Evolutionary conservation across 306 rosid species (phyloP).

Genomic region (Cotoneaster glaucophyllus): DNA sequence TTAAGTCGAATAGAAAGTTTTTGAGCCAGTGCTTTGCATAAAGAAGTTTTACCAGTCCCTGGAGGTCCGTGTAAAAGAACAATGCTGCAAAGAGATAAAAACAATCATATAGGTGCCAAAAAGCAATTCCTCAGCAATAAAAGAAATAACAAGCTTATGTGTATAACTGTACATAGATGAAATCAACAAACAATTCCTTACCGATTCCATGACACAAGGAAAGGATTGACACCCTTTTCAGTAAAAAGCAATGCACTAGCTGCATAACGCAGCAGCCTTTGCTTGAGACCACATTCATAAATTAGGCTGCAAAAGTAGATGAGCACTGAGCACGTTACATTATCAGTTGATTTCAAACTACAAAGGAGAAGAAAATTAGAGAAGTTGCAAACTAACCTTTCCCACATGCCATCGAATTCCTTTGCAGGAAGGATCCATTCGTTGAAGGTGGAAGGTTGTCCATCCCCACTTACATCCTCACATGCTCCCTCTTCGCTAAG

Average conservation of each 20-base stretch:
- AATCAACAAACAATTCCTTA: conserved; percentile 25
- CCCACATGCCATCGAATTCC: conserved; percentile 99
- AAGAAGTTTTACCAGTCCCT: conserved; percentile 92
- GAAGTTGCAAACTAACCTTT: conserved; percentile 54
- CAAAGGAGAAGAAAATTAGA: conserved; percentile 4
- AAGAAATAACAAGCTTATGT: neutral
- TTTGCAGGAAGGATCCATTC: conserved; percentile 97
- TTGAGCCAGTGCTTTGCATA: conserved; percentile 94
- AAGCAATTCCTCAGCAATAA: neutral
- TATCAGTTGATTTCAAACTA: conserved; percentile 11
- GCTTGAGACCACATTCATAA: conserved; percentile 93
- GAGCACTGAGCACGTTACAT: conserved; percentile 10
- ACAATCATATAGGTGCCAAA: conserved; percentile 2
- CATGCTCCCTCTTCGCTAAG: conserved; percentile 94
- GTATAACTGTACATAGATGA: neutral
- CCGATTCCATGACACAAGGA: conserved; percentile 98
- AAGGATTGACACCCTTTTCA: conserved; percentile 88
- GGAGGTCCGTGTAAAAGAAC: conserved; percentile 95
- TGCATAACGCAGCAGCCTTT: conserved; percentile 71
- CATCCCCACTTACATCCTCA: conserved; percentile 80
- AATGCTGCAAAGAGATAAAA: conserved; percentile 46
- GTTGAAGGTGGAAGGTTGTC: conserved; percentile 79
- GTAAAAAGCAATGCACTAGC: conserved; percentile 91
- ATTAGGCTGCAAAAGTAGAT: conserved; percentile 58
- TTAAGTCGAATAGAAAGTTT: conserved; percentile 76